Evolutionary conservation across 2,329 filamentous ascomycete genomes (phyloP).

Genomic region (Emergomyces africanus): DNA sequence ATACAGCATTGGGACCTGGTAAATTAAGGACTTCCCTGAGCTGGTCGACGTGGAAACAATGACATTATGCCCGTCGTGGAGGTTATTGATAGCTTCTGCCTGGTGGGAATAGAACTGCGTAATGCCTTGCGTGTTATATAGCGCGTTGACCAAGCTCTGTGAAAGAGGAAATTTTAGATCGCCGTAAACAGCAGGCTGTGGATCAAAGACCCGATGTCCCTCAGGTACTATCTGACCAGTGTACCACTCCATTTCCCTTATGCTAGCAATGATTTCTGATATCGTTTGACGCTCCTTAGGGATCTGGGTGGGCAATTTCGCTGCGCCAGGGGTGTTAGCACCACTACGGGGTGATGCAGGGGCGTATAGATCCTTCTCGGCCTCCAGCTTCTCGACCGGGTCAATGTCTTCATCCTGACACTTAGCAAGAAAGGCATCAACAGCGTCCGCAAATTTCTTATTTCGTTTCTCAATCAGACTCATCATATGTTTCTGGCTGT

Average conservation of each 20-base stretch:
- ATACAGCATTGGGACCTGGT: slow-evolving; percentile 84
- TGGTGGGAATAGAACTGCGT: slow-evolving; percentile 83
- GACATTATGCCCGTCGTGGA: slow-evolving; percentile 71
- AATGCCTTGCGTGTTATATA: slow-evolving; percentile 86
- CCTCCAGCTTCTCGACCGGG: slow-evolving; percentile 51
- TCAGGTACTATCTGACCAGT: slow-evolving; percentile 84
- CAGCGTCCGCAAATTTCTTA: slow-evolving; percentile 62
- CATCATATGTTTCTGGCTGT: slow-evolving; percentile 84
- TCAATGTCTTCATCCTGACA: slow-evolving; percentile 54
- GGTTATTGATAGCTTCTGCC: slow-evolving; percentile 79
- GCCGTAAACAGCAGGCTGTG: slow-evolving; percentile 68
- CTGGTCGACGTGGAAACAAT: slow-evolving; percentile 92
- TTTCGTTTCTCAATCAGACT: slow-evolving; percentile 82
- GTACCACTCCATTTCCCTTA: slow-evolving; percentile 78
- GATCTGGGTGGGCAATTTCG: slow-evolving; percentile 54
- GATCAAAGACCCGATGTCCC: slow-evolving; percentile 81
- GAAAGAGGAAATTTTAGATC: slow-evolving; percentile 77
- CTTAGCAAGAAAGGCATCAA: slow-evolving; percentile 63
- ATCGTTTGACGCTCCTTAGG: slow-evolving; percentile 70
- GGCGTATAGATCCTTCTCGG: slow-evolving; percentile 47
- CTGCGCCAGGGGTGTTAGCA: slow-evolving; percentile 26
- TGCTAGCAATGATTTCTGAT: slow-evolving; percentile 70
- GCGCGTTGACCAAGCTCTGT: slow-evolving; percentile 83
- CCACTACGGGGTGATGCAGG: slow-evolving; percentile 42
- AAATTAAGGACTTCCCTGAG: slow-evolving; percentile 96